Percentiles rank a stretch among this genome's conserved stretches.
Conservation (phyloP, 495 filamentous ascomycete genomes). For the Neurospora tetraspora region DNA sequence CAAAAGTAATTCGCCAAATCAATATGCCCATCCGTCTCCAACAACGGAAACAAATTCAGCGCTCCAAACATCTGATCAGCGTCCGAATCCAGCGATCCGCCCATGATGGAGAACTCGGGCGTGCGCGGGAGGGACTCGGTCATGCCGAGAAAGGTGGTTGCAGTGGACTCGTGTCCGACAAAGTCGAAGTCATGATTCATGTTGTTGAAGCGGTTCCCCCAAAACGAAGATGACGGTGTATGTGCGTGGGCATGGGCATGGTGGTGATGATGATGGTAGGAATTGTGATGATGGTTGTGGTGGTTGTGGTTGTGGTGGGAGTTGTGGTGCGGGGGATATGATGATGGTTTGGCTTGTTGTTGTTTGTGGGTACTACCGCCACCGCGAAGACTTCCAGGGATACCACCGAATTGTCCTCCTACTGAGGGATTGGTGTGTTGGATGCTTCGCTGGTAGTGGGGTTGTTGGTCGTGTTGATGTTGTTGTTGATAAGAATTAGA, state of each 20-base stretch:
- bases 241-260: background rate
- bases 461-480: background rate
- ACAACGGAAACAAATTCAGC: constrained; percentile 32
- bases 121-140: constrained; percentile 10
- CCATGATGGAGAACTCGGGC: constrained; percentile 17
- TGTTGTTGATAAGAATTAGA: background rate
- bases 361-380: background rate
- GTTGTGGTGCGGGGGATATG: background rate
- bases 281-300: background rate
- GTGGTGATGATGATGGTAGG: background rate
- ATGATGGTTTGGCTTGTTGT: background rate
- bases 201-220: background rate
- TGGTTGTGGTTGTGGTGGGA: background rate
- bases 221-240: background rate
- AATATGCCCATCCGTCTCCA: constrained; percentile 34
- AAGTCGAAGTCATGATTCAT: background rate
- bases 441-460: background rate
- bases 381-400: background rate
- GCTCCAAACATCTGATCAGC: constrained; percentile 31
- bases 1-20: constrained; percentile 33
- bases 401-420: background rate
- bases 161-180: background rate
- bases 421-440: background rate
- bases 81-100: constrained; percentile 16
- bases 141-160: constrained; percentile 15